phyloP scores from a whole-genome alignment of 2,329 filamentous ascomycete genomes.

The Scortechinia acanthostroma region DNA sequence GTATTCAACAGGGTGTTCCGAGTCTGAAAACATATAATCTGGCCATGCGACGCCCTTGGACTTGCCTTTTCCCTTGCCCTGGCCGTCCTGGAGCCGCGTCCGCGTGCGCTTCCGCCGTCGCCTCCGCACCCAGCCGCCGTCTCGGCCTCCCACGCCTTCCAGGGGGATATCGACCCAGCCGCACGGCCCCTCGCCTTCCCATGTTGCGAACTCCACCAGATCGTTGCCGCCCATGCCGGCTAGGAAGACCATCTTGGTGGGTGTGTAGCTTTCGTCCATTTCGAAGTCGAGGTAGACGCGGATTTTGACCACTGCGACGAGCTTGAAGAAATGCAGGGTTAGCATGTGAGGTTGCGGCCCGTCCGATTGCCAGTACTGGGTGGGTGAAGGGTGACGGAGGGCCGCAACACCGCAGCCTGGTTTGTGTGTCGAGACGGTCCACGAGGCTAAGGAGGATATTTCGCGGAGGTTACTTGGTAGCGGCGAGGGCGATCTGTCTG shows the following conservation, averaged over 20 bases:
- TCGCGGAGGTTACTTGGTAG: conserved; percentile 29
- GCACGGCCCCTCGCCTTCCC: conserved; percentile 50
- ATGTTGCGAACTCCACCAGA: conserved; percentile 55
- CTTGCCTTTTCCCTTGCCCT: background rate
- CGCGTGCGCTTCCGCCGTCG: background rate
- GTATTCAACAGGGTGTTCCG: background rate
- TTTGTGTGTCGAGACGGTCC: conserved; percentile 43
- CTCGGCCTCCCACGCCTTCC: conserved; percentile 30
- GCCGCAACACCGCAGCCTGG: conserved; percentile 42
- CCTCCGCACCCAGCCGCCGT: background rate
- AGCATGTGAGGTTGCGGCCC: conserved; percentile 45
- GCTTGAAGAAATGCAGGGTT: conserved; percentile 49
- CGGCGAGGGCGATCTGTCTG: background rate
- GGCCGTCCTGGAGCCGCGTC: background rate
- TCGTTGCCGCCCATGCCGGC: conserved; percentile 62
- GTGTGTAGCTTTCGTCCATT: conserved; percentile 62
- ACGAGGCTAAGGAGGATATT: conserved; percentile 42
- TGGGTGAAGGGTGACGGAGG: conserved; percentile 36
- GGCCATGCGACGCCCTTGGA: background rate
- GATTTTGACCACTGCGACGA: conserved; percentile 40
- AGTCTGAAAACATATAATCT: background rate
- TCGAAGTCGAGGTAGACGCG: conserved; percentile 54
- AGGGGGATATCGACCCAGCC: conserved; percentile 62
- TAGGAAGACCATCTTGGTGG: conserved; percentile 58
- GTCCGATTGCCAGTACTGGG: conserved; percentile 46